Evolutionary conservation across 768 basidiomycete genomes (phyloP), one percentile per base, ranked within the genome.

Genomic region (Lactarius hengduanensis): DNA sequence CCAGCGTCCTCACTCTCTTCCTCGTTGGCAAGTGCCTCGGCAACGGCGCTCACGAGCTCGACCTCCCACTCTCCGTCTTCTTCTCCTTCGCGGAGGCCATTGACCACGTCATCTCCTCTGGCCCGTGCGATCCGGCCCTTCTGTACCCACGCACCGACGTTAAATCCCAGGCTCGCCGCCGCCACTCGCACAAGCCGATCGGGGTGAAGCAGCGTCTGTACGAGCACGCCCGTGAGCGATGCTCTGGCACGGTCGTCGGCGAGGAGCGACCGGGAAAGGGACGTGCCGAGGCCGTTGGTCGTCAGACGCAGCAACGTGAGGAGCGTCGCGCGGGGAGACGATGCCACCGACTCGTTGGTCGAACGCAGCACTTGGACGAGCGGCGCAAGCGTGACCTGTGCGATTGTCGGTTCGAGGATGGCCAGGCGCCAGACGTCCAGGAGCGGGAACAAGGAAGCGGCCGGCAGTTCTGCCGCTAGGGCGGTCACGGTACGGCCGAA

Each of bases 1-100:
- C 94, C 87, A 71, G 92, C 86, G 73, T 96, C 95, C 74, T 92
- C 91, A 69, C 81, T 91, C 62, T 79, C 77, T 68, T 78, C 82
- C 77, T 96, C 94, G 69, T 83, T 82, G 59, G 81, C 82, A 22
- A 96, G 72, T 20, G 90, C 91, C 74, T 94, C 92, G 0, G 95
- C 74, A n/a, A 97, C 73, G 0, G 91, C 96, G 71, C 89, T 91
- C 2, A 88, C 79, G 38, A 96, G 76, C 78, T 97, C 96, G 0
- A 91, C 80, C 72, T 93, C 87, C 92, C 92, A 96, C 62, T 95
- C 94, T 22, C 83, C 91, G 62, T 86, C 85, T 60, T 84, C 86
- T 47, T 78, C 79, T 18, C 77, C 79, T 32, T 79, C 80, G 3
- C 75, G 76, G n/a, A 67, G 73, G 34, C 74, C 75, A 45, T 73